Evolutionary conservation across 768 basidiomycete genomes (phyloP).

Genomic region (Hebeloma cylindrosporum): DNA sequence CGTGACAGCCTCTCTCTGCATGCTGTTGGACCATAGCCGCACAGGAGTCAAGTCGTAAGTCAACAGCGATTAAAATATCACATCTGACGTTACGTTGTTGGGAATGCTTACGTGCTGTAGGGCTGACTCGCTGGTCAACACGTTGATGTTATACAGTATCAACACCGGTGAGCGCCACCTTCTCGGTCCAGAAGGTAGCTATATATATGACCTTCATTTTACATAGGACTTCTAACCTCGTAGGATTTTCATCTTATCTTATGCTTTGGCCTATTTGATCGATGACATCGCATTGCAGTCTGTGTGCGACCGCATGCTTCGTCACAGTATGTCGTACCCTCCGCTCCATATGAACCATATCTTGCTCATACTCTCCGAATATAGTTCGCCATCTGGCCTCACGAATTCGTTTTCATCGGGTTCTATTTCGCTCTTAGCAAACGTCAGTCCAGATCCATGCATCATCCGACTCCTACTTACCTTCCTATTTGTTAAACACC

Average conservation of each 20-base stretch:
- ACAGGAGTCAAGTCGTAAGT: slow-evolving; percentile 26
- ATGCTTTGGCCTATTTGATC: background rate
- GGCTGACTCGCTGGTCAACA: slow-evolving; percentile 25
- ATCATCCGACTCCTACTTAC: background rate
- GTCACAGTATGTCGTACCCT: slow-evolving; percentile 18
- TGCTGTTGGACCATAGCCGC: slow-evolving; percentile 19
- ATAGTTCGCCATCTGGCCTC: slow-evolving; percentile 28
- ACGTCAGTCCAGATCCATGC: slow-evolving; percentile 11
- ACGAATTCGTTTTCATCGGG: slow-evolving; percentile 27
- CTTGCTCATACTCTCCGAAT: background rate
- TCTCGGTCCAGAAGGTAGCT: background rate
- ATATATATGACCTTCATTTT: background rate
- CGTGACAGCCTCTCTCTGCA: slow-evolving; percentile 23
- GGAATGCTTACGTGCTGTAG: slow-evolving; percentile 4
- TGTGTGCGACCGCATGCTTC: slow-evolving; percentile 28
- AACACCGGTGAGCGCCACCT: slow-evolving; percentile 20
- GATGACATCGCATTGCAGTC: slow-evolving; percentile 1
- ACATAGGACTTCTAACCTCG: slow-evolving; percentile 25
- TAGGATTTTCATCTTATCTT: slow-evolving; percentile 4
- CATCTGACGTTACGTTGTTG: no score
- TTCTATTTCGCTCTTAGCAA: slow-evolving; percentile 29
- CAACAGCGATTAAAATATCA: no score
- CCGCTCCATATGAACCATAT: background rate
- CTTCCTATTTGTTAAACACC: background rate
- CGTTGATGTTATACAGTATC: slow-evolving; percentile 25